Base-by-base conservation (phyloP, 495 filamentous ascomycete species). In the Stereocaulon alpinum region DNA sequence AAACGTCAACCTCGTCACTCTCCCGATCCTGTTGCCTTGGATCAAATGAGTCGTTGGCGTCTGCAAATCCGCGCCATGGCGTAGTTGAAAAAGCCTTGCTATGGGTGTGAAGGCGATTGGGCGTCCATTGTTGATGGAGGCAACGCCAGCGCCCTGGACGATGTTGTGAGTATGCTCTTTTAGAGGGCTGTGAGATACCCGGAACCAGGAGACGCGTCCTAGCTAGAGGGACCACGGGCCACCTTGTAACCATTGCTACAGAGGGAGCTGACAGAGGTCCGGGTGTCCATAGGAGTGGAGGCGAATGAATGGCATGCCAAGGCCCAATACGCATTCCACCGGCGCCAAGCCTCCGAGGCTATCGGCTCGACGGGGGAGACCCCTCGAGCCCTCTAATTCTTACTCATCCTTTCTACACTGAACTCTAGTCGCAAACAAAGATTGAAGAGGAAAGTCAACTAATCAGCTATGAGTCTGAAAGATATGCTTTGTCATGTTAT, bases 1-100 rank as follows among this genome's bases (percentile, higher is more conserved):
- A 95, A 11, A 97, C 92, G 73, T 97, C 93, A 22, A 97, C 93
- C 70, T 95, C 73, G 64, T 97, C 93, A 55, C 80, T 87, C 72
- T 97, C 93, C 58, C 93, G 83, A 50, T 96, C 89, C 55, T 88
- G 72, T 61, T 80, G 76, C 40, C 76, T 76, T 9, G 86, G 86
- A 68, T 95, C 87, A 61, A 91, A 89, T 48, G 76, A 66, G 11
- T 86, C 84, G 59, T 87, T 76, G 34, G 76, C 72, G 42, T 81
- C 73, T 40, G 82, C 80, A 49, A 82, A 70, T 56, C 69, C 63
- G 56, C 73, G 69, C 55, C 64, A 68, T 45, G 74, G 64, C 59
- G 77, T 76, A 53, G 77, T 72, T 44, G 81, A 82, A 71, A 80
- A 80, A 14, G 69, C 20, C 29, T 40, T 60, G 48, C 24, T 44